phyloP scores from a whole-genome alignment of 192 early-diverging fungal species.

The Phlyctochytrium bullatum region DNA sequence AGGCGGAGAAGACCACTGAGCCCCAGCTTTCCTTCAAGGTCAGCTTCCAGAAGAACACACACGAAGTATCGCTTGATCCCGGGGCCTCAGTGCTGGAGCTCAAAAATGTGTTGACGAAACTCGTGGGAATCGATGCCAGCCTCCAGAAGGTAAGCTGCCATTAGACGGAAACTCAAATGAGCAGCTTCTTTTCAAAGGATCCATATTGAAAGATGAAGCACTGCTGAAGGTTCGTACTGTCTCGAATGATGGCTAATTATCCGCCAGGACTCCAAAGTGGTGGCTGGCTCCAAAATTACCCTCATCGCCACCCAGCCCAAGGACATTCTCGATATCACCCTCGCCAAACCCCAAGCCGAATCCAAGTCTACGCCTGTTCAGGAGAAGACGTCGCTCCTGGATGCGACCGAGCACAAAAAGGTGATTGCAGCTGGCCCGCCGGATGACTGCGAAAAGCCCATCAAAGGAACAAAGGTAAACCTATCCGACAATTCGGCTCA shows the following conservation, averaged over 20 bases:
- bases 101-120: too few relatives aligned
- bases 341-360: background rate
- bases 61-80: too few relatives aligned
- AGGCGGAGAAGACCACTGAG: too few relatives aligned
- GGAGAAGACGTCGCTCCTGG: constrained; percentile 9
- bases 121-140: too few relatives aligned
- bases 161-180: too few relatives aligned
- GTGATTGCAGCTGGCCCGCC: constrained; percentile 17
- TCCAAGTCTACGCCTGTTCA: background rate
- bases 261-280: constrained; percentile 8
- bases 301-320: constrained; percentile 22
- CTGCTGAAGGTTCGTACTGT: background rate
- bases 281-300: constrained; percentile 12
- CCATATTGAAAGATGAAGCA: too few relatives aligned
- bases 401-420: constrained; percentile 24
- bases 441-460: constrained; percentile 11
- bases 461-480: constrained; percentile 3
- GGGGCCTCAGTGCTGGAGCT: too few relatives aligned
- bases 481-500: background rate
- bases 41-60: too few relatives aligned
- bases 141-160: too few relatives aligned
- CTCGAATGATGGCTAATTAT: background rate
- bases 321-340: constrained; percentile 12
- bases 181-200: too few relatives aligned
- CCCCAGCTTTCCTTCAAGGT: too few relatives aligned